Base-by-base conservation (phyloP, 306 rosid genomes). In the Prunus davidiana region DNA sequence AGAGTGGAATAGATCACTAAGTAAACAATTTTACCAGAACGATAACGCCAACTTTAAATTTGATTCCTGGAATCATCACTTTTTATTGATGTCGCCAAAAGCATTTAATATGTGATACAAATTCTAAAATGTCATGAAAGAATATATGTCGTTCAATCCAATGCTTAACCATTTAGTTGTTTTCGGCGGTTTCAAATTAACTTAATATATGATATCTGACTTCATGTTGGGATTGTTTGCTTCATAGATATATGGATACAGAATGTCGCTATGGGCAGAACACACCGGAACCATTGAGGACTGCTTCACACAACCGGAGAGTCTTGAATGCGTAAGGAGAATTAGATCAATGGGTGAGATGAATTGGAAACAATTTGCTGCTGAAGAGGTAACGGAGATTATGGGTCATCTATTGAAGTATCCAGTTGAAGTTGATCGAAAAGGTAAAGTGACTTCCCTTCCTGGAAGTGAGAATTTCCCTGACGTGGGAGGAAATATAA, bases 181-280 rank as follows among this genome's bases (percentile, higher is more conserved):
- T 58, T 47, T 24, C 64, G 0, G 46, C 12, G 3, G 34, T 65
- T 28, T 65, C 16, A 38, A 65, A 65, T n/a, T 19, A 41, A 65
- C 27, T 1, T 41, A 9, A n/a, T 11, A 10, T 38, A n/a, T 10
- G 22, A 25, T 12, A 76, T 6, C 25, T 19, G 15, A 71, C 43
- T 65, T 55, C 16, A 47, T 73, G 3, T 45, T 46, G 64, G 58
- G 69, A 43, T 62, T 64, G 72, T 14, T 41, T 78, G 78, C 16
- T 12, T 55, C 22, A 54, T 62, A 95, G 99, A 88, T 95, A 72
- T 85, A 84, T 75, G 99, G 99, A 80, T 95, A 92, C 68, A 82
- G 99, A 79, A 92, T 95, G 97, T 95, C 99, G 3, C 89, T 95
- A 27, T 95, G 99, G 99, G 97, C 97, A 30, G 97, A 95, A 82